Conservation (phyloP, 352 stramenopile species). For the Pythium volutum region DNA sequence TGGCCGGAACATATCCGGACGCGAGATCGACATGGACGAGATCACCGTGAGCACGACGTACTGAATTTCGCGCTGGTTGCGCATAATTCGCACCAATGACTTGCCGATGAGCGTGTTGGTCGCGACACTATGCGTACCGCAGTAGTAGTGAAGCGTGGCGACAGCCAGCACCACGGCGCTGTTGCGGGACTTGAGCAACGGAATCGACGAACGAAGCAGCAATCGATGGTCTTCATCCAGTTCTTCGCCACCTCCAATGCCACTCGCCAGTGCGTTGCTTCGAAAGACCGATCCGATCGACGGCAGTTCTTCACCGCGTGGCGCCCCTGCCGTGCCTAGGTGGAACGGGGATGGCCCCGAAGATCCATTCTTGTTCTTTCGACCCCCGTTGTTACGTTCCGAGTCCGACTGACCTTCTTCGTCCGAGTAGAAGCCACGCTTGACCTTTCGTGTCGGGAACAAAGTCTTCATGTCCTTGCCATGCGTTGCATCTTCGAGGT, state of each 20-base stretch:
- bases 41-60: constrained; percentile 97
- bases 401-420: constrained; percentile 92
- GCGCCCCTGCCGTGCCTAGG: constrained; percentile 12
- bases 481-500: constrained; percentile 25
- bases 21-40: constrained; percentile 91
- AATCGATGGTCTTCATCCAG: constrained; percentile 96
- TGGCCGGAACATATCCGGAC: constrained; percentile 94
- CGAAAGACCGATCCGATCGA: constrained; percentile 78
- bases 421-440: constrained; percentile 96
- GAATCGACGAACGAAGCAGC: constrained; percentile 93
- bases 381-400: constrained; percentile 37
- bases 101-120: constrained; percentile 93
- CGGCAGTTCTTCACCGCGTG: constrained; percentile 41
- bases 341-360: constrained; percentile 33
- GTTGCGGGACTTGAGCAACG: constrained; percentile 96
- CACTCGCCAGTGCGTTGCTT: constrained; percentile 60
- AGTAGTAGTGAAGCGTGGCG: constrained; percentile 97
- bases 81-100: constrained; percentile 96
- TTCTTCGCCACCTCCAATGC: constrained; percentile 72
- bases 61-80: constrained; percentile 96
- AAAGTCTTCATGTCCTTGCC: constrained; percentile 47
- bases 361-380: constrained; percentile 27
- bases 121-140: constrained; percentile 84
- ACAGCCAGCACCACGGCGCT: constrained; percentile 96
- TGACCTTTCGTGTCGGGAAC: constrained; percentile 70